Base-by-base conservation (phyloP, 106 monocot species). In the Iris macrosiphon region DNA sequence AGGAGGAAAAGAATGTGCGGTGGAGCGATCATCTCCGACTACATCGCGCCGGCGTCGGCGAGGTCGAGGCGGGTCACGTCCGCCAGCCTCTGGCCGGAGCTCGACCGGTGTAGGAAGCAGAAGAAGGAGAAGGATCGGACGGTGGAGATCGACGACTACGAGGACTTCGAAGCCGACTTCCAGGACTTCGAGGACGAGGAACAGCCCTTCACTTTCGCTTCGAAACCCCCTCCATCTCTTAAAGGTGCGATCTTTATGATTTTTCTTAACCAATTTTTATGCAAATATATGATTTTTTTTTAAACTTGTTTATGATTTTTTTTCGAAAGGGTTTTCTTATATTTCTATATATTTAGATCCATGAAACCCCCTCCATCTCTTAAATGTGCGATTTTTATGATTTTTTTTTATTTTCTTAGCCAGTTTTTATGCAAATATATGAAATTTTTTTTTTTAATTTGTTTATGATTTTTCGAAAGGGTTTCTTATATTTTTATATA, bases 1-100 rank as follows among this genome's bases (percentile, higher is more conserved):
- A n/a, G n/a, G n/a, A n/a, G n/a, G n/a, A n/a, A n/a, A 3, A 28
- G 7, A 31, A 72, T 72, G 72, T 72, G 72, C 13, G 72, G 72
- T 5, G 72, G 72, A 16, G 63, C 72, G 15, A 58, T 72, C 56
- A 72, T 72, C 49, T 72, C 72, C 16, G 72, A 23, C 49, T 64
- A 57, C 63, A 57, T 64, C 34, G n/a, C n/a, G n/a, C 62, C 45
- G 31, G 45, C 42, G 9, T 0, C 63, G 14, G 63, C 40, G 1
- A 4, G 28, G 33, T 34, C 55, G 33, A 46, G 49, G 40, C 57
- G 46, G 61, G 52, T 35, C 14, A 58, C 50, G 31, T 52, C 32
- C 43, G 63, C 21, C 39, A 17, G 30, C 41, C 62, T 62, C 16
- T 71, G 62, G 71, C 56, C 64, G 20, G 45, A 63, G 16, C 38